Evolutionary conservation across 805 yeast genomes (phyloP), one percentile per base, ranked within the genome.

Genomic region (Clavispora asparagi): DNA sequence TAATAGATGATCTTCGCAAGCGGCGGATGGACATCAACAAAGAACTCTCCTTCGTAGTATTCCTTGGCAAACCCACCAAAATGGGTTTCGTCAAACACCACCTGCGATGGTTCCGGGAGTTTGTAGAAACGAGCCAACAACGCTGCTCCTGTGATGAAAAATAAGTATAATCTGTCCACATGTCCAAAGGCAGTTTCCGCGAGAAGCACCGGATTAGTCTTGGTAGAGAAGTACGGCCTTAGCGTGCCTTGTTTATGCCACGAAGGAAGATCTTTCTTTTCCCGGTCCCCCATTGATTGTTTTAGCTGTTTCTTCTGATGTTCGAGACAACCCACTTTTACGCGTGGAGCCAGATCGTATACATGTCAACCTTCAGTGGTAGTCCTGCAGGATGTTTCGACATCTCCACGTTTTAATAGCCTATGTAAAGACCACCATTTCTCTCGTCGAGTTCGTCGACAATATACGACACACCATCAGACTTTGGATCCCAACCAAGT

Each of bases 401-500:
- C 5, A 14, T 31, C 35, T 31, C 35, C 25, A 33, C 25, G 11
- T 25, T n/a, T 26, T 40, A 61, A 39, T 61, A 61, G 11, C 75
- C 82, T 33, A 80, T 61, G 62, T 79, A 86, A n/a, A 81, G 63
- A n/a, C 92, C 86, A 16, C 95, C 95, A 16, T 77, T 83, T 46
- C 85, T 76, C 42, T 84, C 87, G 49, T 87, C 94, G 39, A 92
- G 67, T 32, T 79, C 81, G 42, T 77, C 81, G 1, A 82, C 83
- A 41, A 91, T 69, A 50, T 83, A 67, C 12, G 55, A 48, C 12
- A 71, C 70, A 31, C 59, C 64, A 25, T 70, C 74, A 7, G 70
- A 63, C 36, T 64, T 58, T 2, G 83, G 76, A 58, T 85, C 81
- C 99, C 99, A 94, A 8, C 97, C 96, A 32, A 94, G 66, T 61